Evolutionary conservation across 345 rosid species (phyloP).

Genomic region (Populus simonii): DNA sequence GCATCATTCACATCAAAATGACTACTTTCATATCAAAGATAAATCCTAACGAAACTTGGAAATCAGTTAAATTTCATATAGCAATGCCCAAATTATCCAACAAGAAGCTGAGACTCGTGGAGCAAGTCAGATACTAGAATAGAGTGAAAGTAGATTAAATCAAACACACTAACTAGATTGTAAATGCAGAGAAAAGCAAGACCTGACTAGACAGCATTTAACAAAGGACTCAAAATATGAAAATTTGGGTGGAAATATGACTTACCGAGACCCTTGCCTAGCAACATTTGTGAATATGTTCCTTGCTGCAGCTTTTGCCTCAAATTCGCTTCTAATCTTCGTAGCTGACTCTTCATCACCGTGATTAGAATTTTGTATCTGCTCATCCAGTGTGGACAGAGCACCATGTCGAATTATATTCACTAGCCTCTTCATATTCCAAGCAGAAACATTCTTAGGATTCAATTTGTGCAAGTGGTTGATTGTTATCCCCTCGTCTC

Average conservation of each 20-base stretch:
- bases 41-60: background rate
- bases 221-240: background rate
- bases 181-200: background rate
- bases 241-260: background rate
- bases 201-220: background rate
- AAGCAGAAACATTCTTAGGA: constrained; percentile 32
- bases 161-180: background rate
- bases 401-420: constrained; percentile 29
- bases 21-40: background rate
- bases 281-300: constrained; percentile 34
- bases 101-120: background rate
- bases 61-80: background rate
- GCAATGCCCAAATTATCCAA: background rate
- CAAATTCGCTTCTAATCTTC: constrained; percentile 29
- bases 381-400: constrained; percentile 29
- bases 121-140: background rate
- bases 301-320: constrained; percentile 34
- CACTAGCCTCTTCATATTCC: constrained; percentile 40
- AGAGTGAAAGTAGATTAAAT: background rate
- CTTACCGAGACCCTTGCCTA: constrained; percentile 27
- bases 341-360: constrained; percentile 31
- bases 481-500: constrained; percentile 23
- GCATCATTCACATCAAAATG: background rate
- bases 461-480: constrained; percentile 33
- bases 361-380: constrained; percentile 12